A percentile compares a stretch with the other conserved stretches of the same genome.
These are phyloP conservation scores for Penicillium odoratum DNA, from an alignment of 495 filamentous ascomycete genomes.

Conservation along the genomic window DNA sequence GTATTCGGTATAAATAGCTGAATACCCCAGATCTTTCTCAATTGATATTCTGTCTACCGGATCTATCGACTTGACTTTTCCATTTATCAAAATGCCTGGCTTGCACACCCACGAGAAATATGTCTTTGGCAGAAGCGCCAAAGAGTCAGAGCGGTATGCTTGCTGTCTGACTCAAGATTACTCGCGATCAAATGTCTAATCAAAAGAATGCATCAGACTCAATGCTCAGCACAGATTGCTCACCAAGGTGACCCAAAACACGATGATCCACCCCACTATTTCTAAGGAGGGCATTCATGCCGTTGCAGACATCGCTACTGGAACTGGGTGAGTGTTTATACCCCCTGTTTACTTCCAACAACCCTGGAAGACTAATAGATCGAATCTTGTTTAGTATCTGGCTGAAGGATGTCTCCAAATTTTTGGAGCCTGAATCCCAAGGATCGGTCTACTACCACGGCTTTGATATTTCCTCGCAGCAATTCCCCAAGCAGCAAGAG, in stretches of 20 bases:
- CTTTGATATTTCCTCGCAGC: conserved; percentile 26
- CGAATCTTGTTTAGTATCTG: conserved; percentile 14
- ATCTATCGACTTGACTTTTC: background rate
- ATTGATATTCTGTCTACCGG: background rate
- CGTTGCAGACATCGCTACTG: conserved; percentile 28
- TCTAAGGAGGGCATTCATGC: conserved; percentile 8
- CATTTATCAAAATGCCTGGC: background rate
- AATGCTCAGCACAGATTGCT: conserved; percentile 23
- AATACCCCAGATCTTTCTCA: background rate
- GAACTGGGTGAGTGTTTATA: conserved; percentile 19
- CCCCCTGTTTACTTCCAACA: background rate
- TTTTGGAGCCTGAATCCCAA: background rate
- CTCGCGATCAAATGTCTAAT: background rate
- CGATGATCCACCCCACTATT: conserved; percentile 22
- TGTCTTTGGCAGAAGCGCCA: conserved; percentile 8
- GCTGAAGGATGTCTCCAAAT: conserved; percentile 20
- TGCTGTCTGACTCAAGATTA: background rate
- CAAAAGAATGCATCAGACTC: conserved; percentile 7
- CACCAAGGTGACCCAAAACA: conserved; percentile 11
- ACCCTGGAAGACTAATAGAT: background rate
- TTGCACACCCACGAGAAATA: conserved; percentile 12
- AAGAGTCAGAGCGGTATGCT: conserved; percentile 10
- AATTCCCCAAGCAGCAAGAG: conserved; percentile 15
- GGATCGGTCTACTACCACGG: conserved; percentile 14
- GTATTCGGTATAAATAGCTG: background rate